Conservation (phyloP, 495 filamentous ascomycete species). For the Penicillium atrosanguineum region DNA sequence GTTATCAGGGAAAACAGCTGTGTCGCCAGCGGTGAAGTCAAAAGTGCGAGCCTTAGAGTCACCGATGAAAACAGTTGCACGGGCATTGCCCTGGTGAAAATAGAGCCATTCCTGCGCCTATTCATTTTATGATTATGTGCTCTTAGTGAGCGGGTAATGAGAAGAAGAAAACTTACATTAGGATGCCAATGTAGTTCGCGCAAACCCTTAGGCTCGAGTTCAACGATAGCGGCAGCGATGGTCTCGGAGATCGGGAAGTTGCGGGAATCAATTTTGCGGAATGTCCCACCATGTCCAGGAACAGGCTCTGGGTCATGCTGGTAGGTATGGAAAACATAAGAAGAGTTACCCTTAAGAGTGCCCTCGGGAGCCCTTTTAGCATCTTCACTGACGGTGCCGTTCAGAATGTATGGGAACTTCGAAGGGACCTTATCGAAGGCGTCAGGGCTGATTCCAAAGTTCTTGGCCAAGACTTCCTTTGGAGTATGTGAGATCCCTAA, state of each 20-base stretch:
- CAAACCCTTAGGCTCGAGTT: slow-evolving; percentile 56
- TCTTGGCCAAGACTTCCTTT: slow-evolving; percentile 58
- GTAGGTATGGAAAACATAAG: slow-evolving; percentile 55
- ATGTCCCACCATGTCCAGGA: slow-evolving; percentile 56
- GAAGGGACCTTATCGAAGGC: slow-evolving; percentile 57
- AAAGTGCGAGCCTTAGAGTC: slow-evolving; percentile 58
- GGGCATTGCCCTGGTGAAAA: slow-evolving; percentile 57
- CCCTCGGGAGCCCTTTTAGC: slow-evolving; percentile 48
- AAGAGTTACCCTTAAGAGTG: slow-evolving; percentile 50
- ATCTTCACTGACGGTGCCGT: slow-evolving; percentile 49
- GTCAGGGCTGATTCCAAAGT: slow-evolving; percentile 56
- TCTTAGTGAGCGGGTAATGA: not conserved
- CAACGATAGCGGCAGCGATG: slow-evolving; percentile 59
- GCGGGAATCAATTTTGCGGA: slow-evolving; percentile 58
- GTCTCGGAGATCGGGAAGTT: slow-evolving; percentile 62
- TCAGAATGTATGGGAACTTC: slow-evolving; percentile 59
- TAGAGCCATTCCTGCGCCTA: slow-evolving; percentile 66
- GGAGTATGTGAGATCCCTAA: slow-evolving; percentile 57
- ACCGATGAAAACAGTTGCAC: slow-evolving; percentile 62
- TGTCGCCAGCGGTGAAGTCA: slow-evolving; percentile 62
- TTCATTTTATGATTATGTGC: slow-evolving; percentile 9
- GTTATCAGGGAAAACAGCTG: slow-evolving; percentile 64
- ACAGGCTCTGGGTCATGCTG: slow-evolving; percentile 50
- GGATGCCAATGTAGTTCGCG: slow-evolving; percentile 69
- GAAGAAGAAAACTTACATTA: slow-evolving; percentile 46